Percentiles rank a stretch among this genome's conserved stretches.
Conservation (phyloP, 768 basidiomycete species). For the Postia placenta region DNA sequence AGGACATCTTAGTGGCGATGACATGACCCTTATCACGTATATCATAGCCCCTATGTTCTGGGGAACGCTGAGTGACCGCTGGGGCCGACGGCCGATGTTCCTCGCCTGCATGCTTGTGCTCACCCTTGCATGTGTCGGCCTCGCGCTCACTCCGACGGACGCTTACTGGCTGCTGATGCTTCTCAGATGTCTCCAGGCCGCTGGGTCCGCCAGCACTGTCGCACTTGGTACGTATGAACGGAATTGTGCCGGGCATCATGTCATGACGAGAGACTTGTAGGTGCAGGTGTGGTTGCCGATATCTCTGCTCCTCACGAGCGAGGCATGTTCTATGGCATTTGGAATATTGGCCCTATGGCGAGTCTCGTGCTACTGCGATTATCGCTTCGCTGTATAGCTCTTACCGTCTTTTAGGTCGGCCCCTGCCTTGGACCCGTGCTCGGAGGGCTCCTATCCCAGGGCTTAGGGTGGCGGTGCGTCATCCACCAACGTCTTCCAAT, state of each 20-base stretch:
- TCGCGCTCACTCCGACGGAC: conserved; percentile 46
- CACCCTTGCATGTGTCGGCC: conserved; percentile 56
- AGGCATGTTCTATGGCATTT: conserved; percentile 69
- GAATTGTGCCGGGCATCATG: no score
- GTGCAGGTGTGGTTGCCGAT: conserved; percentile 75
- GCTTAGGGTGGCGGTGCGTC: conserved; percentile 28
- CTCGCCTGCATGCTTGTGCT: conserved; percentile 59
- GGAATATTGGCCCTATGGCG: conserved; percentile 60
- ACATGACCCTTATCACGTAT: neutral
- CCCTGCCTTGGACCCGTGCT: conserved; percentile 37
- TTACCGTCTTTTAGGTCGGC: conserved; percentile 27
- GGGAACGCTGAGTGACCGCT: conserved; percentile 63
- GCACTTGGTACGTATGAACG: conserved; percentile 66
- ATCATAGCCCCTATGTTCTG: conserved; percentile 48
- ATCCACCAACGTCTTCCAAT: no score
- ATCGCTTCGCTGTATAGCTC: no score
- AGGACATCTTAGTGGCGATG: no score
- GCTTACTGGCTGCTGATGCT: conserved; percentile 78
- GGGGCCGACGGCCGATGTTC: conserved; percentile 60
- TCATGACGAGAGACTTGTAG: no score
- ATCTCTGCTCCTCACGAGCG: conserved; percentile 69
- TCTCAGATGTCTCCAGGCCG: conserved; percentile 74
- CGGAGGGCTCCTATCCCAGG: conserved; percentile 37
- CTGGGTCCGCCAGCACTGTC: conserved; percentile 74
- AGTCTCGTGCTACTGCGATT: no score